Base-by-base conservation (phyloP, 2,329 filamentous ascomycete genomes). In the Sclerotinia nivalis region DNA sequence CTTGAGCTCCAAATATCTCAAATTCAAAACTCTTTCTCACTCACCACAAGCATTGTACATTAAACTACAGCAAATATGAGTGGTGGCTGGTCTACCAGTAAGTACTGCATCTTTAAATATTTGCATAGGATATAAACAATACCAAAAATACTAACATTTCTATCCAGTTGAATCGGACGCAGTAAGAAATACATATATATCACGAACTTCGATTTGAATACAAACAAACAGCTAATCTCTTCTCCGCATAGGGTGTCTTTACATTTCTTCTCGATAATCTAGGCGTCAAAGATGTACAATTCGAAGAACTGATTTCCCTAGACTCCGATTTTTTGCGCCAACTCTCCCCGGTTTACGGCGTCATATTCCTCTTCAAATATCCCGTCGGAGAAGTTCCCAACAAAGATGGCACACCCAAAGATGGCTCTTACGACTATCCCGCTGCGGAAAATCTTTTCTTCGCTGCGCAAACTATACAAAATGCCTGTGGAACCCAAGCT, bases 281-380 rank as follows among this genome's bases (percentile, higher is more conserved):
- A 72, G 96, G 96, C 65, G 94, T 97, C 76, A 91, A 94, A 80
- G 89, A 93, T 78, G 93, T 98, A 2, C 96, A 99, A 81, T 98
- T 97, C 79, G 96, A 98, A 83, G 96, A 99, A 83, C 89, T 99
- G 73, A 88, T 97, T 70, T 91, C 92, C 1, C 89, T 99, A 74
- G 95, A 98, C 76, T 84, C 93, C 9, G 88, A 92, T 66, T 86
- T 87, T 70, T 86, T 96, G 18, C 85, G 87, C 56, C 83, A 89
- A 73, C 86, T 93, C 47, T 89, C 91, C 75, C 91, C 92, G 25
- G 86, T 97, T 67, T 96, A 97, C 83, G 96, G 96, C 77, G 93
- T 99, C 75, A 97, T 99, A 78, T 99, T 99, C 82, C 92, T 99
- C 80, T 99, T 99, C 89, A 98, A 97, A 83, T 99, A 92, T 82